Conservation (phyloP, 306 rosid species). For the Castanea sativa region DNA sequence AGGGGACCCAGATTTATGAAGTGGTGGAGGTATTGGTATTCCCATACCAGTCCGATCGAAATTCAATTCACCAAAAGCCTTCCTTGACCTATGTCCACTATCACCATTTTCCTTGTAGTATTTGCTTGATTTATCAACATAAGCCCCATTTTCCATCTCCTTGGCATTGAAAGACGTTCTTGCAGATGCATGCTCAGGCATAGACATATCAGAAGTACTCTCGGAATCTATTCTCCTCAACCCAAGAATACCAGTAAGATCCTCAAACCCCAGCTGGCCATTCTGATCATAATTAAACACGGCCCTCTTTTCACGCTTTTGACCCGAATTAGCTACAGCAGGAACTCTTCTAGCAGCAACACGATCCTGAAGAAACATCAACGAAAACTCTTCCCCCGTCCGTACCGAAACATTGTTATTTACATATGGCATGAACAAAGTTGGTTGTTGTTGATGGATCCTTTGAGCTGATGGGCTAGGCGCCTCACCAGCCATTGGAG, state of each 20-base stretch:
- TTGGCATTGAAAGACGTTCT: constrained; percentile 28
- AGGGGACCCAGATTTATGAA: constrained; percentile 40
- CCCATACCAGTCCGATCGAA: constrained; percentile 30
- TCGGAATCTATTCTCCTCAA: constrained; percentile 59
- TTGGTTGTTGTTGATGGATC: constrained; percentile 29
- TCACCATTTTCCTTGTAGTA: constrained; percentile 33
- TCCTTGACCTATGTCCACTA: constrained; percentile 30
- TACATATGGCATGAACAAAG: constrained; percentile 22
- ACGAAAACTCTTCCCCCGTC: constrained; percentile 39
- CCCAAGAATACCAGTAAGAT: constrained; percentile 50
- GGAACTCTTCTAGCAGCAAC: constrained; percentile 35
- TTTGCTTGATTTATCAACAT: constrained; percentile 30
- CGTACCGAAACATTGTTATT: constrained; percentile 30
- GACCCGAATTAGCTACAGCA: constrained; percentile 21
- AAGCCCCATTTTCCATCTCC: constrained; percentile 44
- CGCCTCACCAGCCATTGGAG: constrained; percentile 35
- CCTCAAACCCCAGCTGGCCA: constrained; percentile 44
- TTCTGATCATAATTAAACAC: constrained; percentile 36
- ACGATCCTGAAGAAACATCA: constrained; percentile 41
- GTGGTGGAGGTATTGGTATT: constrained; percentile 17
- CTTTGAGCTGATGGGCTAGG: constrained; percentile 35
- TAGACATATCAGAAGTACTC: constrained; percentile 46
- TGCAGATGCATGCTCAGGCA: constrained; percentile 27
- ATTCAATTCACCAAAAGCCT: constrained; percentile 39
- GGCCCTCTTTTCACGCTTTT: constrained; percentile 27